Evolutionary conservation across 306 rosid genomes (phyloP).

Genomic region (Trifolium fragiferum): DNA sequence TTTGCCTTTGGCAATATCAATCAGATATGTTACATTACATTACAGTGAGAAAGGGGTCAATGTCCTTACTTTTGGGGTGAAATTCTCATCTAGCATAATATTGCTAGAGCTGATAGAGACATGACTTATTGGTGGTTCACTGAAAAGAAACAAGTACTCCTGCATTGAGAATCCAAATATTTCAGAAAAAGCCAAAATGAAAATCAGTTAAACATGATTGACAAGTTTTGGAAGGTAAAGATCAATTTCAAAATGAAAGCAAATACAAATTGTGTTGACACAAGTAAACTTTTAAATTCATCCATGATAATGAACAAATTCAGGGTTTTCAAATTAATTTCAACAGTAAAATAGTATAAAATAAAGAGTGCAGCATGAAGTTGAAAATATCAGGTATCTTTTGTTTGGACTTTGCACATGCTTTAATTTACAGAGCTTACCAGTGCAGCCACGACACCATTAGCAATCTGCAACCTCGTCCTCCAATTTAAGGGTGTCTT

Average conservation of each 20-base stretch:
- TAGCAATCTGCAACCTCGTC: slow-evolving; percentile 78
- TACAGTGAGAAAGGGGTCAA: slow-evolving; percentile 14
- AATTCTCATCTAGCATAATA: slow-evolving; percentile 83
- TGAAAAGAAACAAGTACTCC: slow-evolving; percentile 90
- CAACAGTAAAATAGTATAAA: neutral
- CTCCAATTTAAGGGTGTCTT: slow-evolving; percentile 92
- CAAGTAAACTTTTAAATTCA: slow-evolving; percentile 1
- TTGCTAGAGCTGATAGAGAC: slow-evolving; percentile 82
- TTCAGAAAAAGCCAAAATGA: slow-evolving; percentile 10
- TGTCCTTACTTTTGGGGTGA: slow-evolving; percentile 75
- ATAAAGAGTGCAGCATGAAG: slow-evolving; percentile 5
- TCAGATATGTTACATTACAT: slow-evolving; percentile 8
- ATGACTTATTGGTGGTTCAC: slow-evolving; percentile 73
- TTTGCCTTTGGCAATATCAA: slow-evolving; percentile 26
- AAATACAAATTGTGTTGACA: neutral
- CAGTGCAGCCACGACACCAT: slow-evolving; percentile 85
- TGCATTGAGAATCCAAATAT: slow-evolving; percentile 48
- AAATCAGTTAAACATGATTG: neutral
- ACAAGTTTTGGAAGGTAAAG: neutral
- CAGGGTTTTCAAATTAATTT: slow-evolving; percentile 20
- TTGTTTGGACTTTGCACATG: neutral
- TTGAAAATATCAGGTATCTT: slow-evolving; percentile 28
- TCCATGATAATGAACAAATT: neutral
- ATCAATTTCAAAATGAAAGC: slow-evolving; percentile 10
- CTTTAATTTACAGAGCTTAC: slow-evolving; percentile 50